Conservation (phyloP, 2,329 filamentous ascomycete genomes). For the Scedosporium aurantiacum region DNA sequence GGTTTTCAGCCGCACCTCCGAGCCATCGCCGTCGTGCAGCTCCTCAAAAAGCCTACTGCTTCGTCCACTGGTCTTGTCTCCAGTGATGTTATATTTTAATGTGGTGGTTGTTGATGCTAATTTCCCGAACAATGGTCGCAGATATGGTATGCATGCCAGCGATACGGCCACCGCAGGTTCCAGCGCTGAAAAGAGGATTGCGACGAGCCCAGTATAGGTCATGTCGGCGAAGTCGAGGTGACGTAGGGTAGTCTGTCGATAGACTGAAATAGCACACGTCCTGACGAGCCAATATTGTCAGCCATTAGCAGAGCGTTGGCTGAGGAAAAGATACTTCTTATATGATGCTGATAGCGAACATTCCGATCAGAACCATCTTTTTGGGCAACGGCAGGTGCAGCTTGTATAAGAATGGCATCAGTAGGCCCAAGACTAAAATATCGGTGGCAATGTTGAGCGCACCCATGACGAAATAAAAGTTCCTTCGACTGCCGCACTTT, state of each 20-base stretch:
- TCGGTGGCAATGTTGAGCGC: conserved; percentile 22
- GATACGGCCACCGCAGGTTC: conserved; percentile 28
- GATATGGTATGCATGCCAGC: conserved; percentile 27
- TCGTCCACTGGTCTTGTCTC: background rate
- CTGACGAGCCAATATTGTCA: conserved; percentile 12
- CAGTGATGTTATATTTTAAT: background rate
- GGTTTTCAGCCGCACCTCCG: conserved; percentile 1
- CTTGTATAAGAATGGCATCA: conserved; percentile 20
- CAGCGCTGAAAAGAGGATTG: conserved; percentile 24
- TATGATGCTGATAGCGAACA: conserved; percentile 23
- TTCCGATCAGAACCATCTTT: conserved; percentile 18
- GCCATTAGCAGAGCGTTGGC: background rate
- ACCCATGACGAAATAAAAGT: conserved; percentile 19
- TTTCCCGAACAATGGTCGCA: conserved; percentile 25
- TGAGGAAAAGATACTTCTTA: conserved; percentile 12
- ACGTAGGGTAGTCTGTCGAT: conserved; percentile 17
- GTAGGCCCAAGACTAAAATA: conserved; percentile 18
- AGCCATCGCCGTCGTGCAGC: background rate
- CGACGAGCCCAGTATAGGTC: conserved; percentile 16
- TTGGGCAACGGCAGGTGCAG: conserved; percentile 19
- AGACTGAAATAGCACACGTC: conserved; percentile 22
- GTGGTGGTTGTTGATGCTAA: background rate
- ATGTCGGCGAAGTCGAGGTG: conserved; percentile 8
- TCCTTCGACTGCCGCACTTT: conserved; percentile 19
- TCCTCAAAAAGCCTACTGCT: background rate